A percentile compares a stretch with the other conserved stretches of the same genome.
These are phyloP conservation scores for Daldinia caldariorum DNA, from an alignment of 495 filamentous ascomycete genomes.

Conservation along the genomic window DNA sequence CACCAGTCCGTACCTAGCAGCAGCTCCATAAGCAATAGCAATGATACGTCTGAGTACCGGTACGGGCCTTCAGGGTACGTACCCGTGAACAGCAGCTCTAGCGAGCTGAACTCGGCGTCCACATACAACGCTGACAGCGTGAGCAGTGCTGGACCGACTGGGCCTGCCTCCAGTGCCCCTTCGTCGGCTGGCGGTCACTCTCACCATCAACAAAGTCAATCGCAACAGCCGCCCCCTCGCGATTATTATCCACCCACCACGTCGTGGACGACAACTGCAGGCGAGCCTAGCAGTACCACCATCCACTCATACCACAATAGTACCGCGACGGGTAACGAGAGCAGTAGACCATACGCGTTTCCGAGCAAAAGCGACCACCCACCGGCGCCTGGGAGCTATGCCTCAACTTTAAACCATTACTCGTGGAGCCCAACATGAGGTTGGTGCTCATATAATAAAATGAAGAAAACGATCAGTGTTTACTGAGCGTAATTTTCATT, in stretches of 20 bases:
- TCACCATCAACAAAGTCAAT: slow-evolving; percentile 35
- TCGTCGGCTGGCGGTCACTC: slow-evolving; percentile 36
- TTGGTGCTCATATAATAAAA: slow-evolving; percentile 10
- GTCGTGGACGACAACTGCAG: slow-evolving; percentile 57
- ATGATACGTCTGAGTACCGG: slow-evolving; percentile 59
- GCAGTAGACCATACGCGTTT: slow-evolving; percentile 55
- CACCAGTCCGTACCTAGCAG: slow-evolving; percentile 56
- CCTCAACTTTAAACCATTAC: slow-evolving; percentile 49
- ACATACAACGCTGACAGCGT: slow-evolving; percentile 46
- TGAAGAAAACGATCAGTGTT: slow-evolving; percentile 9
- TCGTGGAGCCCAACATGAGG: slow-evolving; percentile 49
- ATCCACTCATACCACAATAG: slow-evolving; percentile 49
- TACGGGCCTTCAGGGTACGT: slow-evolving; percentile 55
- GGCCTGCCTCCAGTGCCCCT: slow-evolving; percentile 29
- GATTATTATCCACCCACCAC: slow-evolving; percentile 59
- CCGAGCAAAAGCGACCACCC: slow-evolving; percentile 49
- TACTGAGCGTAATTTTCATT: slow-evolving; percentile 27
- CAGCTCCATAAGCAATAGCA: slow-evolving; percentile 55
- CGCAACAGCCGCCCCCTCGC: slow-evolving; percentile 50
- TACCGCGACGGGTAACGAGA: slow-evolving; percentile 42
- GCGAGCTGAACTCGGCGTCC: slow-evolving; percentile 50
- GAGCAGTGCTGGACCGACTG: slow-evolving; percentile 21
- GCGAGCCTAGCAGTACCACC: slow-evolving; percentile 49
- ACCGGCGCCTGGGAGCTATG: slow-evolving; percentile 45
- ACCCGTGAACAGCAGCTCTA: slow-evolving; percentile 40